Conservation (phyloP, 805 yeast genomes). For the Wickerhamiella siamensis region DNA sequence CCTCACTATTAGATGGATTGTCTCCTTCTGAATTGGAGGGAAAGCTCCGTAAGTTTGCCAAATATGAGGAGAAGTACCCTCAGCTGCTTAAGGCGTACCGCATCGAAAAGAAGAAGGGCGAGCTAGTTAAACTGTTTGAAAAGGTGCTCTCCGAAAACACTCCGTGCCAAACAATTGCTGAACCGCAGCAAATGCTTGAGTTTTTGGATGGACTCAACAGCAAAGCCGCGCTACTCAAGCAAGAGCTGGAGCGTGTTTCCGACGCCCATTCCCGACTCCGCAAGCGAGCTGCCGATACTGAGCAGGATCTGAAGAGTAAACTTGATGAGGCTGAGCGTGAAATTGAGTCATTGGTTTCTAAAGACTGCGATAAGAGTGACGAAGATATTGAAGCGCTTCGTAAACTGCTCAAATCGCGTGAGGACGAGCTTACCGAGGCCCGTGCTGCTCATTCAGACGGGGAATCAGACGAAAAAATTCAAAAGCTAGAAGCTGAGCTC, state of each 20-base stretch:
- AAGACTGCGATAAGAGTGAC: background rate
- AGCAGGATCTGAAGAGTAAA: background rate
- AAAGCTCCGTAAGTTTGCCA: slow-evolving; percentile 18
- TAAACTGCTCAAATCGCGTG: background rate
- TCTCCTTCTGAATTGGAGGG: slow-evolving; percentile 7
- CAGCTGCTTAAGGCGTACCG: slow-evolving; percentile 68
- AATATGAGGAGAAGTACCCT: slow-evolving; percentile 88
- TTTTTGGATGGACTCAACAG: slow-evolving; percentile 49
- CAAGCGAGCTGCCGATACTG: slow-evolving; percentile 6
- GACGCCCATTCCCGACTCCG: slow-evolving; percentile 12
- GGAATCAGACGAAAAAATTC: background rate
- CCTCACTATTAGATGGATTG: slow-evolving; percentile 1
- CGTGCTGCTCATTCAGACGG: background rate
- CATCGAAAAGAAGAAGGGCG: slow-evolving; percentile 53
- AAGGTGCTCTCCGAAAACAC: slow-evolving; percentile 61
- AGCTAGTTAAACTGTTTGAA: slow-evolving; percentile 48
- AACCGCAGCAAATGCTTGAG: slow-evolving; percentile 54
- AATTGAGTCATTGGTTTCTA: slow-evolving; percentile 7
- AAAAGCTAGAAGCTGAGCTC: slow-evolving; percentile 8
- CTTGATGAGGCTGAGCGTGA: slow-evolving; percentile 3
- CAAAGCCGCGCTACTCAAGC: slow-evolving; percentile 45
- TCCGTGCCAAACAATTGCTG: slow-evolving; percentile 62
- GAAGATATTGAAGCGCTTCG: background rate
- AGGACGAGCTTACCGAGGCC: background rate
- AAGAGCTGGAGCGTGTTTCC: slow-evolving; percentile 44